Percentiles rank a stretch among this genome's conserved stretches.
Conservation (phyloP, 2,329 filamentous ascomycete genomes). For the Epichloe aotearoae region DNA sequence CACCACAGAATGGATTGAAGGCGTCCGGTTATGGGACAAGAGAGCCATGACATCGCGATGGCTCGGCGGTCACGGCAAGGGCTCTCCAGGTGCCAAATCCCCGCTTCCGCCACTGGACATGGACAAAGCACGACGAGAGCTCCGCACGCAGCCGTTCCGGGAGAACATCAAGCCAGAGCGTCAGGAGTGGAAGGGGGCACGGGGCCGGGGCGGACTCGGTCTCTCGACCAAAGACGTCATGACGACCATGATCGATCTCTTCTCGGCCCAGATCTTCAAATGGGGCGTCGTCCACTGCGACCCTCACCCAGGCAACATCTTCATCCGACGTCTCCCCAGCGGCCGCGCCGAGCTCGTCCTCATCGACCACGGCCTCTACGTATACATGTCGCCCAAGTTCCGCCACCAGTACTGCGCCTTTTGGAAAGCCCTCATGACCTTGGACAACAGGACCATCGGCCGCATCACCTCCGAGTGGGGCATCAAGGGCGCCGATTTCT, state of each 20-base stretch:
- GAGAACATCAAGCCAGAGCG: slow-evolving; percentile 68
- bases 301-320: slow-evolving; percentile 94
- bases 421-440: slow-evolving; percentile 89
- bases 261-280: slow-evolving; percentile 95
- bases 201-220: slow-evolving; percentile 68
- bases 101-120: slow-evolving; percentile 41
- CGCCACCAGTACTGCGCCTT: slow-evolving; percentile 76
- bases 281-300: slow-evolving; percentile 95
- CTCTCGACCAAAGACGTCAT: slow-evolving; percentile 76
- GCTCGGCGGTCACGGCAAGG: slow-evolving; percentile 62
- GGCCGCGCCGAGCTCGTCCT: slow-evolving; percentile 85
- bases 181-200: slow-evolving; percentile 60
- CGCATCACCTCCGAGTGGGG: slow-evolving; percentile 72
- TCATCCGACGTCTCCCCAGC: slow-evolving; percentile 71
- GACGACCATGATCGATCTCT: slow-evolving; percentile 92
- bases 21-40: slow-evolving; percentile 85
- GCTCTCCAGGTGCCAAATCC: slow-evolving; percentile 64
- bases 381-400: slow-evolving; percentile 75
- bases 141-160: slow-evolving; percentile 37
- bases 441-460: slow-evolving; percentile 72
- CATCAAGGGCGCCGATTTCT: slow-evolving; percentile 76
- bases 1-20: slow-evolving; percentile 97
- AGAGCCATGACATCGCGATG: slow-evolving; percentile 63
- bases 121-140: slow-evolving; percentile 28
- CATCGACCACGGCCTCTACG: slow-evolving; percentile 94